phyloP scores from a whole-genome alignment of 306 rosid genomes.

The Psophocarpus tetragonolobus region DNA sequence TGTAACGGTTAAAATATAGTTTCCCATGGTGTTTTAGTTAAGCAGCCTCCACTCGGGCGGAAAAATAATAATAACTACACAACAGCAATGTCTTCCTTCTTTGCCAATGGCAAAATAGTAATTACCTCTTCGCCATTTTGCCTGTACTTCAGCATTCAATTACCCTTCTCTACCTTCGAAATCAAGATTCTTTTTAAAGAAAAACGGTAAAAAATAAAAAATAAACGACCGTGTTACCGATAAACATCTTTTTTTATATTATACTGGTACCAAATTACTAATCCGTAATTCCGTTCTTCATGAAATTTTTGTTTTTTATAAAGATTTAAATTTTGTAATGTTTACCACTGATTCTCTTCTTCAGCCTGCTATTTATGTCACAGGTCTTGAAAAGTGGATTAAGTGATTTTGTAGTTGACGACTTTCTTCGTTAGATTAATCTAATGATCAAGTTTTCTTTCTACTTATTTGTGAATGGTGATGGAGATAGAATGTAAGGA shows the following conservation, averaged over 20 bases:
- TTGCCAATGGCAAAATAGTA: no score
- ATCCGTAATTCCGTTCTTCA: background rate
- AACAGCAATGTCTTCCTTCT: no score
- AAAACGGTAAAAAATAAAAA: background rate
- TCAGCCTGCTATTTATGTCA: conserved; percentile 99
- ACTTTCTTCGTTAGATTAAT: no score
- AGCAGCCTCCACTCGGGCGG: no score
- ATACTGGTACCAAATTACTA: background rate
- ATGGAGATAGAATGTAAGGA: no score
- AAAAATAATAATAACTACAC: no score
- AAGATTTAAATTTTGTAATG: background rate
- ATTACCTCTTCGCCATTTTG: background rate
- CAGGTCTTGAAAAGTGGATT: no score
- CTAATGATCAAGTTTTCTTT: no score
- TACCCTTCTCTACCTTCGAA: background rate
- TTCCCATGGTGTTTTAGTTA: no score
- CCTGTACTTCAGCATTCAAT: background rate
- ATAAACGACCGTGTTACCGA: background rate
- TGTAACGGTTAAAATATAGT: no score
- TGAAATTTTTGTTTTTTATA: conserved; percentile 13
- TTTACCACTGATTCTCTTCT: conserved; percentile 37
- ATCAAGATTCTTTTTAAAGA: background rate
- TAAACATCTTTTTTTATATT: background rate
- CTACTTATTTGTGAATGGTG: no score
- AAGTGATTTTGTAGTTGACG: no score